phyloP scores from a whole-genome alignment of 495 filamentous ascomycete species.

The Penicillium nucicola region DNA sequence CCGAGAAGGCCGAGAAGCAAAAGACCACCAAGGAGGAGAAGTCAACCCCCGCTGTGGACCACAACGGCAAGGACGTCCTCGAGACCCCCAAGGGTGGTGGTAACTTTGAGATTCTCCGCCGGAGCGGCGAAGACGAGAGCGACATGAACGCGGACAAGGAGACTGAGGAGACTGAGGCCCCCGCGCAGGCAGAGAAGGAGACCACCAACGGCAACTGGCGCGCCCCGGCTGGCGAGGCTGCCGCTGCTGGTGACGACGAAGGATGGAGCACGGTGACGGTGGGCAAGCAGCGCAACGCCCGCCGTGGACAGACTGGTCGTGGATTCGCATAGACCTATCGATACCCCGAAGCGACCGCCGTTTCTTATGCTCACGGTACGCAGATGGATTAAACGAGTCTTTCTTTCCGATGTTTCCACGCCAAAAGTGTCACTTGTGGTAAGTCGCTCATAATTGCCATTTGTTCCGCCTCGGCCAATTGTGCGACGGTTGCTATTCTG shows the following conservation, averaged over 20 bases:
- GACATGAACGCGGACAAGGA: slow-evolving; percentile 36
- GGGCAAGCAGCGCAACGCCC: slow-evolving; percentile 51
- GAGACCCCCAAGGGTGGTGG: slow-evolving; percentile 42
- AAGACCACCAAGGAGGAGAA: slow-evolving; percentile 52
- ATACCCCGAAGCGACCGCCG: slow-evolving; percentile 37
- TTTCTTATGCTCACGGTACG: slow-evolving; percentile 8
- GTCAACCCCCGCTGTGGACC: slow-evolving; percentile 41
- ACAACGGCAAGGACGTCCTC: slow-evolving; percentile 44
- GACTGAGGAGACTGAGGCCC: slow-evolving; percentile 24
- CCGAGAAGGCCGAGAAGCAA: slow-evolving; percentile 57
- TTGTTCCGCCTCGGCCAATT: slow-evolving; percentile 3
- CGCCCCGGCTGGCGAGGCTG: slow-evolving; percentile 32
- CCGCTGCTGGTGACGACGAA: slow-evolving; percentile 55
- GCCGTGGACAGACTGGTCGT: slow-evolving; percentile 47
- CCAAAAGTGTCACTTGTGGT: not conserved
- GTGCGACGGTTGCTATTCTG: slow-evolving; percentile 19
- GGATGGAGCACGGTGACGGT: slow-evolving; percentile 74
- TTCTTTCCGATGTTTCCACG: not conserved
- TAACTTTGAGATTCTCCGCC: slow-evolving; percentile 54
- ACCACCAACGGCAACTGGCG: slow-evolving; percentile 43
- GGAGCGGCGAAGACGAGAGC: slow-evolving; percentile 45
- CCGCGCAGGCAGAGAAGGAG: slow-evolving; percentile 33
- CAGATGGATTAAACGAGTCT: slow-evolving; percentile 3
- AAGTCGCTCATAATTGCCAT: slow-evolving; percentile 13
- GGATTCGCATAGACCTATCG: slow-evolving; percentile 46